Percentiles rank a stretch among this genome's conserved stretches.
phyloP scores from a whole-genome alignment of 768 basidiomycete species.

The Boletus rubroflammeus region DNA sequence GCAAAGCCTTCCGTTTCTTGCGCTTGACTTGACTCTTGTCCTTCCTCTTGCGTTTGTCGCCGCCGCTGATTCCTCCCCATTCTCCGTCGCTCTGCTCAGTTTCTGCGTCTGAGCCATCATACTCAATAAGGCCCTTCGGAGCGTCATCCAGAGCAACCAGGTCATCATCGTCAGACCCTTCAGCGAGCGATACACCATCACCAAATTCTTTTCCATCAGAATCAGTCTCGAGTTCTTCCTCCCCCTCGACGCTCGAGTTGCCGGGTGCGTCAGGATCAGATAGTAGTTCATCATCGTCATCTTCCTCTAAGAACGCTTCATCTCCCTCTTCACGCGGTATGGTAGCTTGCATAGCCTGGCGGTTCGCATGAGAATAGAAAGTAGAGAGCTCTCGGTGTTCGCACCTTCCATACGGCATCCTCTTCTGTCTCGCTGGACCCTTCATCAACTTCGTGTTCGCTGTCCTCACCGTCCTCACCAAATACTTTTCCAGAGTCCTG shows the following conservation, averaged over 20 bases:
- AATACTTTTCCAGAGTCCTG: conserved; percentile 23
- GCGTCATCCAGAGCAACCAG: conserved; percentile 54
- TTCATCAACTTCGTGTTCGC: conserved; percentile 37
- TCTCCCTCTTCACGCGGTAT: conserved; percentile 63
- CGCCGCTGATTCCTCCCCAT: conserved; percentile 38
- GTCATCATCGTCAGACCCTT: conserved; percentile 71
- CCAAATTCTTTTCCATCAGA: conserved; percentile 36
- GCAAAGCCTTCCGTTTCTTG: conserved; percentile 66
- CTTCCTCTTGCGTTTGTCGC: conserved; percentile 56
- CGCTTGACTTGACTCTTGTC: conserved; percentile 40
- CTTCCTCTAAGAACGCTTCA: conserved; percentile 39
- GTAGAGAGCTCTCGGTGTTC: neutral
- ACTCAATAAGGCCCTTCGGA: conserved; percentile 56
- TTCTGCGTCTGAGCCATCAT: conserved; percentile 50
- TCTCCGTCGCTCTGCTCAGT: conserved; percentile 15
- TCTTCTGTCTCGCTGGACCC: conserved; percentile 52
- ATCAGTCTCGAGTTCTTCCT: conserved; percentile 24
- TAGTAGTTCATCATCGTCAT: conserved; percentile 27
- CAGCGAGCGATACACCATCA: conserved; percentile 52
- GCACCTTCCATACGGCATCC: conserved; percentile 86
- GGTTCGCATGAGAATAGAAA: neutral
- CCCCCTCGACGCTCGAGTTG: conserved; percentile 32
- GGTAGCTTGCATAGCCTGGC: conserved; percentile 83
- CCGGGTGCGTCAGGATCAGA: conserved; percentile 29
- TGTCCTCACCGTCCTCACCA: conserved; percentile 16